Evolutionary conservation across 768 basidiomycete species (phyloP), one percentile per base, ranked within the genome.

Genomic region (Omphalotus guepiniiformis): DNA sequence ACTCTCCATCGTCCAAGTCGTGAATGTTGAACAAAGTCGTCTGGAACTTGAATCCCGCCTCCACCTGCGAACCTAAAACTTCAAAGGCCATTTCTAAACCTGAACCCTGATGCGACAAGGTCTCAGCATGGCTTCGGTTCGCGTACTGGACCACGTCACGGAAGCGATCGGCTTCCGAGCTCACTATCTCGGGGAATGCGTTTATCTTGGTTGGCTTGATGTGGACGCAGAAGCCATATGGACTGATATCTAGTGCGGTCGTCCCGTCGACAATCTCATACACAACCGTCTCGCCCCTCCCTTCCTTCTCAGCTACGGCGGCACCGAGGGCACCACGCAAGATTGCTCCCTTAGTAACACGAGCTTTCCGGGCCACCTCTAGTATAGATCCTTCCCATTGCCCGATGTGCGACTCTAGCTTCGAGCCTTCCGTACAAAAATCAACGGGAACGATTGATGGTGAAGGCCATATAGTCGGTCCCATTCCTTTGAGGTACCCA

Each of bases 221-320:
- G 21, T 49, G 12, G 18, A 22, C 23, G 27, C 48, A 49, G 28
- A 42, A 42, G 3, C 48, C 48, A 39, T 40, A 47, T 6, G 45
- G 27, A 8, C 19, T 12, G 5, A 27, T 11, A 12, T 16, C 9
- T 12, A 32, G 9, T 15, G 19, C 48, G 13, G 18, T 21, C n/a
- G 21, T 18, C 5, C 48, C 39, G 22, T 49, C 48, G 6, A 32
- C 40, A 13, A 42, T 8, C 40, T 49, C 48, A 28, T 37, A 49
- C 4, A 49, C 26, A 8, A 49, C 15, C 5, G 22, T 23, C 11
- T 49, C 40, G 16, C 26, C 26, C 8, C 30, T 27, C 19, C 34
- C 27, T n/a, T 49, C 39, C 27, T 41, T 26, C 27, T 49, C 48
- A 6, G 40, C 39, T 4, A 22, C 16, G 4, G 39, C 48, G 8